Conservation (phyloP, 495 filamentous ascomycete species). For the Astrothelium macrocarpum region DNA sequence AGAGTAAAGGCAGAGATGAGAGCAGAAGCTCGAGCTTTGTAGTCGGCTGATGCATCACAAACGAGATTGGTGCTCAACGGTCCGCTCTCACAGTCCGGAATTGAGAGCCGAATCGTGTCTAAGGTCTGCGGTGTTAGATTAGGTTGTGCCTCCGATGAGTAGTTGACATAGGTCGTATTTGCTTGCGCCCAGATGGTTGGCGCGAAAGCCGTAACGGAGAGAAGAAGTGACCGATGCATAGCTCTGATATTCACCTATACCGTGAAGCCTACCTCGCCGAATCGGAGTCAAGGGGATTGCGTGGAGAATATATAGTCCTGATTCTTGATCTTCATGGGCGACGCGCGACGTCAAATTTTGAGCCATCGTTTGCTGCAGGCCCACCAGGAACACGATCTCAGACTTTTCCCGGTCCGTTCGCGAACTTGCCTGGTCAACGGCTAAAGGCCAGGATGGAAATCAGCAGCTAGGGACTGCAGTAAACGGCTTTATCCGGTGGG, state of each 20-base stretch:
- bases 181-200: conserved; percentile 11
- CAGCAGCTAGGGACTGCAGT: background rate
- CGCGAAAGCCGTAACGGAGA: conserved; percentile 7
- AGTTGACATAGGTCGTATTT: conserved; percentile 11
- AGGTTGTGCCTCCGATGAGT: conserved; percentile 9
- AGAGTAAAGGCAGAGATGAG: conserved; percentile 35
- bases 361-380: background rate
- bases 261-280: background rate
- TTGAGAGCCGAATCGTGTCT: background rate
- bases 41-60: conserved; percentile 33
- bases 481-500: background rate
- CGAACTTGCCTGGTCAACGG: background rate
- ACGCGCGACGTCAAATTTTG: background rate
- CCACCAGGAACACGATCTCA: background rate
- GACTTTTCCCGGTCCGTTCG: background rate
- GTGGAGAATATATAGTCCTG: conserved; percentile 2
- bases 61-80: conserved; percentile 34
- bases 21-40: conserved; percentile 26
- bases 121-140: conserved; percentile 8
- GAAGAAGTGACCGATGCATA: conserved; percentile 4
- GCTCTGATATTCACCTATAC: background rate
- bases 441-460: background rate
- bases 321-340: background rate
- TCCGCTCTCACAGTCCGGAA: conserved; percentile 28
- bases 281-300: background rate